These are phyloP conservation scores for Gymnopilus dilepis DNA, from an alignment of 768 basidiomycete species.

Conservation along the genomic window DNA sequence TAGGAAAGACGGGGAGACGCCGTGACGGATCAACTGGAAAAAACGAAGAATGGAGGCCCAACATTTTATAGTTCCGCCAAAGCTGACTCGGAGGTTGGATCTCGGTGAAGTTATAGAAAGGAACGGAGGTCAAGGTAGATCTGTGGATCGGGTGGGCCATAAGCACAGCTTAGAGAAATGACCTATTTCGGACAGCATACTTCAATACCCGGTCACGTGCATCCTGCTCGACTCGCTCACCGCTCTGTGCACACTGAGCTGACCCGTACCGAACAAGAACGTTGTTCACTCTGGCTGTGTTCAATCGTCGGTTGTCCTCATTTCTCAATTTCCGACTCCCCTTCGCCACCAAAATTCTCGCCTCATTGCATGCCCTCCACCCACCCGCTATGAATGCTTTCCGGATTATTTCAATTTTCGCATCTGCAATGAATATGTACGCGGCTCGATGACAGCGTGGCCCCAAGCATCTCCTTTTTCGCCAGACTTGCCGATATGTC, in stretches of 20 bases:
- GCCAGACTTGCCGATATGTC: conserved; percentile 2
- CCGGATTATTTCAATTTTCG: conserved; percentile 16
- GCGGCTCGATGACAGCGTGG: background rate
- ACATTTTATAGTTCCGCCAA: conserved; percentile 41
- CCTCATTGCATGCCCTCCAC: conserved; percentile 15
- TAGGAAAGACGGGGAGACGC: conserved; percentile 28
- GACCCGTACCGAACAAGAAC: conserved; percentile 10
- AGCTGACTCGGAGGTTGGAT: conserved; percentile 29
- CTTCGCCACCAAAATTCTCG: conserved; percentile 11
- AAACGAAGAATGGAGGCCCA: conserved; percentile 23
- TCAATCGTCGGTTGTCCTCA: conserved; percentile 25
- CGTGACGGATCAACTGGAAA: conserved; percentile 44
- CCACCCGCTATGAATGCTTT: conserved; percentile 13
- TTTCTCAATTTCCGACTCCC: conserved; percentile 29
- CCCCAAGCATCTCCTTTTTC: background rate
- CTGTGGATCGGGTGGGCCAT: conserved; percentile 16
- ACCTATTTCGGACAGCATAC: conserved; percentile 6
- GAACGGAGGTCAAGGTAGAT: conserved; percentile 12
- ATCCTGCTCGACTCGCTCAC: background rate
- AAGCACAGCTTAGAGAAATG: conserved; percentile 18
- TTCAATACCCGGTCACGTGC: conserved; percentile 28
- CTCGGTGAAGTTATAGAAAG: conserved; percentile 19
- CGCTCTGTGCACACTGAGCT: background rate
- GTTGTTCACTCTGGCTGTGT: conserved; percentile 23
- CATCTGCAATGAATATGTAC: conserved; percentile 3